phyloP scores from a whole-genome alignment of 2,329 filamentous ascomycete genomes.

The Cladobotryum protrusum region DNA sequence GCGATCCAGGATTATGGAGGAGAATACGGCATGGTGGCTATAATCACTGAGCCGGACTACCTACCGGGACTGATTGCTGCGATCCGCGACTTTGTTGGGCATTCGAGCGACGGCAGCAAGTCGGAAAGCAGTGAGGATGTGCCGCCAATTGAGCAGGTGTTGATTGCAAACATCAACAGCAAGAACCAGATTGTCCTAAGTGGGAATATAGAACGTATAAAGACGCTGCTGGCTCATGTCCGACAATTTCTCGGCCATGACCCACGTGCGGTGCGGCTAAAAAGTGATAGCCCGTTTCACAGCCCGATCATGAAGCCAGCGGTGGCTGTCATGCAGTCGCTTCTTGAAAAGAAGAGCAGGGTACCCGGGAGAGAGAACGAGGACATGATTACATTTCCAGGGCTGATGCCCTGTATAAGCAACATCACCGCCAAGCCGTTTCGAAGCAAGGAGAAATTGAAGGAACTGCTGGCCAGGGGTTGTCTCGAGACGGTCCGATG shows the following conservation, averaged over 20 bases:
- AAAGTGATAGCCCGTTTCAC: constrained; percentile 86
- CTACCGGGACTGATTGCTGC: constrained; percentile 62
- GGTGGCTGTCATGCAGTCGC: constrained; percentile 61
- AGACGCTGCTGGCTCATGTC: constrained; percentile 74
- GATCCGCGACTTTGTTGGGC: constrained; percentile 73
- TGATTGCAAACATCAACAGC: constrained; percentile 90
- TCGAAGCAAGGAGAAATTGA: constrained; percentile 63
- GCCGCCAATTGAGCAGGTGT: constrained; percentile 76
- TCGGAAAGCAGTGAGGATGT: constrained; percentile 61
- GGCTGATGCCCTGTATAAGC: constrained; percentile 69
- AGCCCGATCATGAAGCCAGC: constrained; percentile 88
- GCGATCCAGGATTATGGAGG: constrained; percentile 64
- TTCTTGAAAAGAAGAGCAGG: constrained; percentile 56
- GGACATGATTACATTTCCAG: constrained; percentile 70
- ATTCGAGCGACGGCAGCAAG: constrained; percentile 58
- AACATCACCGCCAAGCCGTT: constrained; percentile 84
- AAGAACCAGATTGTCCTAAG: constrained; percentile 95
- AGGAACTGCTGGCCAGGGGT: constrained; percentile 71
- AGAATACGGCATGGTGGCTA: constrained; percentile 89
- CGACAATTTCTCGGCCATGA: constrained; percentile 88
- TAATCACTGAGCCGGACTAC: constrained; percentile 80
- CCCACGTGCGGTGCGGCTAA: constrained; percentile 77
- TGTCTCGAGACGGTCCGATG: constrained; percentile 89
- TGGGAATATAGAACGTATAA: constrained; percentile 77
- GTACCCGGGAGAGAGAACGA: constrained; percentile 47